These are phyloP conservation scores for Blastobotrys buckinghamii DNA, from an alignment of 1,139 yeast species.

Conservation along the genomic window DNA sequence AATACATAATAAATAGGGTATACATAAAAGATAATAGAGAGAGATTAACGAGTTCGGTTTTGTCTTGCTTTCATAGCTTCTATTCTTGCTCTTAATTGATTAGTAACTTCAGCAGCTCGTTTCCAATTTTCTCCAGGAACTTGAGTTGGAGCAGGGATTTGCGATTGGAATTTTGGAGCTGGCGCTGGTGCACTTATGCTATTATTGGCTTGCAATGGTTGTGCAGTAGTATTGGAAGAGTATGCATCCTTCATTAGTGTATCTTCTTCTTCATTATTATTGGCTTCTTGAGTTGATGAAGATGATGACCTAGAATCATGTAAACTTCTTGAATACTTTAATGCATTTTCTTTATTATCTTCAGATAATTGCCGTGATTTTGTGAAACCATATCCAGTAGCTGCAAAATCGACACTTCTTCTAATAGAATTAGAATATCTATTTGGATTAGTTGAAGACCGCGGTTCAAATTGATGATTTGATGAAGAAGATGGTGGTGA, in stretches of 20 bases:
- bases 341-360: constrained; percentile 14
- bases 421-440: constrained; percentile 13
- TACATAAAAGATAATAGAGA: no score
- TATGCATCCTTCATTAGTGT: constrained; percentile 11
- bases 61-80: constrained; percentile 73
- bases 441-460: constrained; percentile 5
- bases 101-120: constrained; percentile 85
- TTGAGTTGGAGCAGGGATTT: constrained; percentile 6
- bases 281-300: neutral
- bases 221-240: neutral
- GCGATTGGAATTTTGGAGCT: constrained; percentile 3
- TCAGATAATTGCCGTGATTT: constrained; percentile 8
- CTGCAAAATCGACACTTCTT: constrained; percentile 19
- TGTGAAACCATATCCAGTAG: neutral
- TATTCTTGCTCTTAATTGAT: constrained; percentile 76
- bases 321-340: constrained; percentile 3
- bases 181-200: neutral
- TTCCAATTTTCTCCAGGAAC: constrained; percentile 60
- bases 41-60: constrained; percentile 9
- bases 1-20: constrained; percentile 14
- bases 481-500: constrained; percentile 12
- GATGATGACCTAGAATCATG: constrained; percentile 8
- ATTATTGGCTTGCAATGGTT: constrained; percentile 1
- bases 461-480: constrained; percentile 13
- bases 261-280: constrained; percentile 11